Base-by-base conservation (phyloP, 2,329 filamentous ascomycete species). In the Talaromyces sp. region DNA sequence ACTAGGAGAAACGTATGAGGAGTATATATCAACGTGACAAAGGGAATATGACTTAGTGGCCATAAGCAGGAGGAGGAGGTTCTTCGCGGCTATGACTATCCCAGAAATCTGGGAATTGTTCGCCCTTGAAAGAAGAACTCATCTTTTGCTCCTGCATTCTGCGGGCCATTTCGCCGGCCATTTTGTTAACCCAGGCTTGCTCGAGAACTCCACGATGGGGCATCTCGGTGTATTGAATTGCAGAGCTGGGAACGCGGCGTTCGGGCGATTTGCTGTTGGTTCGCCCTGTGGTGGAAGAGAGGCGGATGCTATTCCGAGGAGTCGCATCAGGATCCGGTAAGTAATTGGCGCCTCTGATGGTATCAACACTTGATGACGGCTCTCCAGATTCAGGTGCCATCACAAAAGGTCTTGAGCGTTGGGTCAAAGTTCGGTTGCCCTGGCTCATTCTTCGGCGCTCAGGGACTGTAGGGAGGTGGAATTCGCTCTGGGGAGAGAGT, bases 141-240 rank as follows among this genome's bases (percentile, higher is more conserved):
- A 27, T 31, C 76, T 96, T 94, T 76, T 96, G 90, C 66, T 96
- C 90, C 65, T 93, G 90, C 65, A 96, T 91, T 59, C 91, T 88
- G 62, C 74, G 74, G 38, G 92, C 91, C 68, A 97, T 93, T 74
- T 97, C 94, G 64, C 88, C 88, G 5, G 93, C 92, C 85, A 99
- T 94, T 79, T 96, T 75, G 67, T 77, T 75, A 56, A 80, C 76
- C 67, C 77, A 72, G 4, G 73, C 74, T 63, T 79, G 76, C 61
- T 82, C 79, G 35, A 57, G 56, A 26, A 27, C 31, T 32, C 72
- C 68, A 26, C 65, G 65, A 9, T 63, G 52, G 5, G 65, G 67
- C 4, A 72, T 67, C n/a, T 74, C 69, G 24, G 75, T 69, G 12
- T 75, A 63, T 29, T 69, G 63, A 5, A 69, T 68, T 41, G 65